Conservation (phyloP, 805 yeast species). For the Cyberlindnera euphorbiiphila region DNA sequence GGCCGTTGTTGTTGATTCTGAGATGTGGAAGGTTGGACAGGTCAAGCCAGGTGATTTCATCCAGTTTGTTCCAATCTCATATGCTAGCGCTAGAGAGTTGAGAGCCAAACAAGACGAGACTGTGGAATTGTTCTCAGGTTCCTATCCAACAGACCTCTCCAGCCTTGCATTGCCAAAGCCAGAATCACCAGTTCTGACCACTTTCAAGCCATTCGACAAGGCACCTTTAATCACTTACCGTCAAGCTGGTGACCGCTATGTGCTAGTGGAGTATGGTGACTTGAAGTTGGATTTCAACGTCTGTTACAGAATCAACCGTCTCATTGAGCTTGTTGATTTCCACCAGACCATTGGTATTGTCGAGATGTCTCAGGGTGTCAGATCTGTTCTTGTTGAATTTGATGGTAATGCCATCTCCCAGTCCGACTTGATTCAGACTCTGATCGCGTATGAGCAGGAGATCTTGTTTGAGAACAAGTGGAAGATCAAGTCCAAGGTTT, state of each 20-base stretch:
- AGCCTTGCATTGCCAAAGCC: slow-evolving; percentile 37
- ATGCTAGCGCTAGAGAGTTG: slow-evolving; percentile 62
- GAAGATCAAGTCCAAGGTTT: slow-evolving; percentile 78
- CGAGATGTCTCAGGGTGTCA: slow-evolving; percentile 96
- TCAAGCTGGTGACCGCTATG: slow-evolving; percentile 95
- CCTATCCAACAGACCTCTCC: slow-evolving; percentile 29
- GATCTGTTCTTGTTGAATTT: slow-evolving; percentile 88
- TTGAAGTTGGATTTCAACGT: slow-evolving; percentile 79
- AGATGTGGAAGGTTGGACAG: slow-evolving; percentile 98
- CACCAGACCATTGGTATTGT: slow-evolving; percentile 74
- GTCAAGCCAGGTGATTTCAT: slow-evolving; percentile 91
- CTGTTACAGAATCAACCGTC: slow-evolving; percentile 78
- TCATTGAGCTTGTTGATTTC: slow-evolving; percentile 66
- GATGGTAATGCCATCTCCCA: slow-evolving; percentile 64
- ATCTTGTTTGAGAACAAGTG: slow-evolving; percentile 73
- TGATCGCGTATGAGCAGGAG: slow-evolving; percentile 73
- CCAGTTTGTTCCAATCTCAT: slow-evolving; percentile 73
- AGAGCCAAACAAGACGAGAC: slow-evolving; percentile 56
- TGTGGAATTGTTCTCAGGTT: slow-evolving; percentile 42
- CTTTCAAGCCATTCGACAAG: slow-evolving; percentile 40
- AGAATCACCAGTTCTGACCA: slow-evolving; percentile 68
- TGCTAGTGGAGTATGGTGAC: slow-evolving; percentile 91
- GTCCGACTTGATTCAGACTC: slow-evolving; percentile 51
- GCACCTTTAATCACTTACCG: slow-evolving; percentile 80
- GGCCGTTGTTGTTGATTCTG: slow-evolving; percentile 93